phyloP scores from a whole-genome alignment of 2,329 filamentous ascomycete species.

The Volutella citrinella region DNA sequence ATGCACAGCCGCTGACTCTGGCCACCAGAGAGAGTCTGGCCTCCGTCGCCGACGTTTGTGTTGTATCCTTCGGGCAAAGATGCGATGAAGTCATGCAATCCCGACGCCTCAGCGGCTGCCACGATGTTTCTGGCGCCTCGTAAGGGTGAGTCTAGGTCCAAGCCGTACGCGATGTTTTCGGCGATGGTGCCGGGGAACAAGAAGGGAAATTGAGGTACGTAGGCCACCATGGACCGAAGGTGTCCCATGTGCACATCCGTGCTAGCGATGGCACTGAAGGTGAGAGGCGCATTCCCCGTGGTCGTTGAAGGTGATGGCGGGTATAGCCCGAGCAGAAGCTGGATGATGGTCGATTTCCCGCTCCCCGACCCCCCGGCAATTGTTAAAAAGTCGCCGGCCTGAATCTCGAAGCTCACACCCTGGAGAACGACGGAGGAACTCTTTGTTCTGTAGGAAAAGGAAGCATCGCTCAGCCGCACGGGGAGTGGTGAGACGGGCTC shows the following conservation, averaged over 20 bases:
- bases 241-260: constrained; percentile 55
- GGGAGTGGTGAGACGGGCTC: constrained; percentile 33
- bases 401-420: constrained; percentile 63
- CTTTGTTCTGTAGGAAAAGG: constrained; percentile 69
- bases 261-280: constrained; percentile 57
- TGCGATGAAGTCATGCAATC: constrained; percentile 73
- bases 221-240: constrained; percentile 60
- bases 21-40: constrained; percentile 71
- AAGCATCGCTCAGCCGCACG: constrained; percentile 51
- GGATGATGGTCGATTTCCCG: constrained; percentile 85
- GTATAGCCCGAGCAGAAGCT: constrained; percentile 73
- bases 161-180: constrained; percentile 80
- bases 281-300: constrained; percentile 38
- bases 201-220: constrained; percentile 68
- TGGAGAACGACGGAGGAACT: constrained; percentile 54
- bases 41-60: constrained; percentile 75
- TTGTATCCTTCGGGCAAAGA: constrained; percentile 59
- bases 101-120: constrained; percentile 53
- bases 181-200: constrained; percentile 76
- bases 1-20: constrained; percentile 82
- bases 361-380: constrained; percentile 83
- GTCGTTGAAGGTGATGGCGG: constrained; percentile 26
- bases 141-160: constrained; percentile 52
- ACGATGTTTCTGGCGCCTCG: constrained; percentile 44
- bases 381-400: constrained; percentile 63